A percentile compares a stretch with the other conserved stretches of the same genome.
These are phyloP conservation scores for Neonothopanus nambi DNA, from an alignment of 1,284 basidiomycete species.

Conservation along the genomic window DNA sequence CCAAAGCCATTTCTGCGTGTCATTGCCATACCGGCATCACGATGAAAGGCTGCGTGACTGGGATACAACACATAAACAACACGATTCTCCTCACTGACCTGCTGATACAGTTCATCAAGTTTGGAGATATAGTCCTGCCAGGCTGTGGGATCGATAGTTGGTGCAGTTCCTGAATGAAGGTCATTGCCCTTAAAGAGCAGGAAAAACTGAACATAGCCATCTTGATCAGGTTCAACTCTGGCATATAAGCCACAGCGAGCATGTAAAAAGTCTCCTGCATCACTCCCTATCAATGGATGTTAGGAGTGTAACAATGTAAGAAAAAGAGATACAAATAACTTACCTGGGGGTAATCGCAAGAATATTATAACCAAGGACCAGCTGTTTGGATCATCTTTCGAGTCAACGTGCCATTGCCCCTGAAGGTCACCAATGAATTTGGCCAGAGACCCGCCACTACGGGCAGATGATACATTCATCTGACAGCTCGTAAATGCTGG, in stretches of 20 bases:
- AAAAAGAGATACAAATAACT: too few relatives aligned
- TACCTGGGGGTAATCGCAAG: slow-evolving; percentile 5
- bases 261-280: slow-evolving; percentile 9
- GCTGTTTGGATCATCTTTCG: slow-evolving; percentile 6
- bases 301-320: too few relatives aligned
- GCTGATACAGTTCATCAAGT: background rate
- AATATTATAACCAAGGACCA: slow-evolving; percentile 10
- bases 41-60: background rate
- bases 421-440: slow-evolving; percentile 2
- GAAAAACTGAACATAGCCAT: background rate
- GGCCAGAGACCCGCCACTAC: slow-evolving; percentile 3
- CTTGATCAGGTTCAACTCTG: background rate
- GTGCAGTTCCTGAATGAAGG: slow-evolving; percentile 9
- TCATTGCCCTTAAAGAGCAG: slow-evolving; percentile 14
- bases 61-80: slow-evolving; percentile 8
- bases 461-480: slow-evolving; percentile 7
- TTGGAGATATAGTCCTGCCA: background rate
- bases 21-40: background rate
- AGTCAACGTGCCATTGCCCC: slow-evolving; percentile 9
- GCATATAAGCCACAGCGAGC: slow-evolving; percentile 11
- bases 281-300: too few relatives aligned
- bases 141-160: background rate
- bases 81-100: background rate
- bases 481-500: slow-evolving; percentile 11
- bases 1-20: background rate